Evolutionary conservation across 352 stramenopile species (phyloP).

Genomic region (Thraustochytrium sp.): DNA sequence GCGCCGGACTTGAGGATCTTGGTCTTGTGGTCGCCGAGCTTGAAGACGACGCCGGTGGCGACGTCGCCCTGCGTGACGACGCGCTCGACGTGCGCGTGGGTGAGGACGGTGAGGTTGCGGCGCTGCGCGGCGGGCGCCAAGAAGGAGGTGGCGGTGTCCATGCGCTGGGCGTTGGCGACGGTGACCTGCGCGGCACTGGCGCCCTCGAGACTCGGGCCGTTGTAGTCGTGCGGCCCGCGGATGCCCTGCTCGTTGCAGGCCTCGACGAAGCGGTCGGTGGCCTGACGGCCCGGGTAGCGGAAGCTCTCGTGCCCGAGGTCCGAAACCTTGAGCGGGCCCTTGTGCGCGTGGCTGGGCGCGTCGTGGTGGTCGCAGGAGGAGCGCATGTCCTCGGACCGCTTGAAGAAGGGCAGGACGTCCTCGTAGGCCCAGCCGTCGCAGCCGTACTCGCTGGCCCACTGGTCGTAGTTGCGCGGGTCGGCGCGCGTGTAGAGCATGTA

Average conservation of each 20-base stretch:
- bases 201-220: constrained; percentile 47
- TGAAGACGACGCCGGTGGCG: constrained; percentile 60
- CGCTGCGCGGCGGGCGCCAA: constrained; percentile 50
- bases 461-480: constrained; percentile 60
- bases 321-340: constrained; percentile 60
- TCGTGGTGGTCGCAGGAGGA: neutral
- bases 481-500: constrained; percentile 71
- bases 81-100: constrained; percentile 57
- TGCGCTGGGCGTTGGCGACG: constrained; percentile 54
- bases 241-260: constrained; percentile 20
- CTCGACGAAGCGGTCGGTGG: constrained; percentile 37
- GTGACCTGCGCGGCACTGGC: constrained; percentile 47
- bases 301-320: neutral
- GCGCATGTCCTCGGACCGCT: neutral
- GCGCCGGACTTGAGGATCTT: neutral
- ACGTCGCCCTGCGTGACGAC: constrained; percentile 56
- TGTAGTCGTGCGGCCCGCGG: constrained; percentile 40
- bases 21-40: neutral
- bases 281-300: neutral
- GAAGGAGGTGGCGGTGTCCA: constrained; percentile 61
- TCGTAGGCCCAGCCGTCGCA: constrained; percentile 51
- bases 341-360: constrained; percentile 49
- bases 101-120: constrained; percentile 60
- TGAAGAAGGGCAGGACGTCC: constrained; percentile 14
- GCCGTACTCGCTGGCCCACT: constrained; percentile 60